Base-by-base conservation (phyloP, 2,329 filamentous ascomycete genomes). In the Colletotrichum neosansevieriae region DNA sequence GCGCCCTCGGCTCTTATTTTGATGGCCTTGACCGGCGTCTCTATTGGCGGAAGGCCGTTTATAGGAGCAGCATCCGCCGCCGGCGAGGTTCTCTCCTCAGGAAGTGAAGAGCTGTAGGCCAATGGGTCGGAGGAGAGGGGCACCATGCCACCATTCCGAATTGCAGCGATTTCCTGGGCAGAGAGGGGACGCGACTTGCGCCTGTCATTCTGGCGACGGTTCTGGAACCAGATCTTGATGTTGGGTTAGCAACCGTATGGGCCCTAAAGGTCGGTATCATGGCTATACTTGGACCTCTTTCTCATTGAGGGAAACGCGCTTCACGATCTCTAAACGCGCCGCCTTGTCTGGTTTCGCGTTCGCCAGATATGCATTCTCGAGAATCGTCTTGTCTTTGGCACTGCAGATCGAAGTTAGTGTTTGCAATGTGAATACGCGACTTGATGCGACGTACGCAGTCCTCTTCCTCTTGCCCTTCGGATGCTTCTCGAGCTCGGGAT, bases 151-250 rank as follows among this genome's bases (percentile, higher is more conserved):
- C 87, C 83, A 75, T 86, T 84, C 75, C 86, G 80, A 73, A 90
- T 81, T 67, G 87, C 86, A 71, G 86, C 89, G 62, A 95, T 86
- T 77, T 96, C 93, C 78, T 94, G 90, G 10, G 91, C 88, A 32
- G 93, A 88, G 42, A 97, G 85, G 53, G 94, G 94, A 73, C 93
- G 91, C 63, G 93, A 94, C 82, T 95, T 97, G 73, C 95, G 89
- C 74, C 95, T 89, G 78, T 97, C 93, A 79, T 97, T 97, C 79
- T 98, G 95, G 72, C 95, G 88, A 76, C 94, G 89, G 76, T 98
- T 98, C 76, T 98, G 95, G 81, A 98, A 98, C 95, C 95, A 98
- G 74, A 98, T 97, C 95, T 98, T 67, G n/a, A 56, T 51, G 50
- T 11, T 11, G 12, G 19, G 24, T 66, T 24, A 64, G 50, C 19